A percentile compares a stretch with the other conserved stretches of the same genome.
Evolutionary conservation across 495 filamentous ascomycete species (phyloP).

Genomic region (Daldinia concentrica): DNA sequence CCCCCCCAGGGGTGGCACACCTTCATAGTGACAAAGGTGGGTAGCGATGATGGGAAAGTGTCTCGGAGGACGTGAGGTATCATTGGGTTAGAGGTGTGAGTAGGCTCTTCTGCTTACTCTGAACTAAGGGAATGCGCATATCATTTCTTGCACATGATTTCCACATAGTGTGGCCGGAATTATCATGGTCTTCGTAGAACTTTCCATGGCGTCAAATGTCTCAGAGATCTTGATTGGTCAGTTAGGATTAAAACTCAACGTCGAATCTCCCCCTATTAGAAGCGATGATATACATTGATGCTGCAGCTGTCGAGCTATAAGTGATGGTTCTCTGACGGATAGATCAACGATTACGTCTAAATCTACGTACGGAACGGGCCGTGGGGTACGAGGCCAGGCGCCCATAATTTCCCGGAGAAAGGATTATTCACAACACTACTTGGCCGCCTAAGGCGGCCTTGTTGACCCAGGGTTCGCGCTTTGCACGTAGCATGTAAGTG

Average conservation of each 20-base stretch:
- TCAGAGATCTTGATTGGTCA: constrained; percentile 31
- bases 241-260: constrained; percentile 28
- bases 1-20: constrained; percentile 27
- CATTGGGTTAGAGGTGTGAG: constrained; percentile 43
- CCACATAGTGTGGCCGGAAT: constrained; percentile 40
- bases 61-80: constrained; percentile 33
- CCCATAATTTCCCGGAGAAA: constrained; percentile 31
- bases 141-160: constrained; percentile 49
- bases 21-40: constrained; percentile 28
- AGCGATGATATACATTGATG: constrained; percentile 22
- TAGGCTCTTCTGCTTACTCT: constrained; percentile 39
- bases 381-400: constrained; percentile 34
- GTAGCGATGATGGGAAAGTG: constrained; percentile 36
- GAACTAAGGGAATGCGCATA: constrained; percentile 46
- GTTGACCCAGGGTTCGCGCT: constrained; percentile 37
- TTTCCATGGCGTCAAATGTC: constrained; percentile 25
- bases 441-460: constrained; percentile 35
- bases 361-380: constrained; percentile 40
- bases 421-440: constrained; percentile 34
- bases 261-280: constrained; percentile 18
- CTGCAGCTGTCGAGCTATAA: constrained; percentile 28
- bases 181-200: constrained; percentile 32
- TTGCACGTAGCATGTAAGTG: constrained; percentile 20
- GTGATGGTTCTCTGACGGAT: constrained; percentile 21
- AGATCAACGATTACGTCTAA: constrained; percentile 34